phyloP scores from a whole-genome alignment of 495 filamentous ascomycete genomes.

The Aspergillus wentii region DNA sequence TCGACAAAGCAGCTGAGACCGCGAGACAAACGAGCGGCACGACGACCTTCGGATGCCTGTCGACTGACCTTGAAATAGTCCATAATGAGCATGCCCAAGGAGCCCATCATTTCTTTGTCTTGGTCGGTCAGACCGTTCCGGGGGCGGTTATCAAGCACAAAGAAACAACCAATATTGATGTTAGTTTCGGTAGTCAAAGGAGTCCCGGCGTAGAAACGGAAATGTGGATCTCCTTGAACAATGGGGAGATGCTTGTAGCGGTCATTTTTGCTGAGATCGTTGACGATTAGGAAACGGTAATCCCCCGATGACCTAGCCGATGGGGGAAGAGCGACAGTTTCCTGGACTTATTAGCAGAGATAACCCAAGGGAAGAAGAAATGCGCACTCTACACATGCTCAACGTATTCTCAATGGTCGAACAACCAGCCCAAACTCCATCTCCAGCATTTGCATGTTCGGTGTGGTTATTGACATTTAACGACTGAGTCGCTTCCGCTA shows the following conservation, averaged over 20 bases:
- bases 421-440: constrained; percentile 42
- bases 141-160: constrained; percentile 52
- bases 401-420: constrained; percentile 35
- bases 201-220: constrained; percentile 46
- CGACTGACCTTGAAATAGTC: constrained; percentile 56
- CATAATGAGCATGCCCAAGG: constrained; percentile 54
- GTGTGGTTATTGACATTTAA: too few species aligned
- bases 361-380: neutral
- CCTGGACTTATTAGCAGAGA: too few species aligned
- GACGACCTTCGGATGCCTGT: constrained; percentile 51
- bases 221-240: constrained; percentile 35
- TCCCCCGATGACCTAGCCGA: constrained; percentile 22
- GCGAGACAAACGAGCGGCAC: constrained; percentile 54
- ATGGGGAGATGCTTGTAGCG: constrained; percentile 37
- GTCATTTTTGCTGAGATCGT: constrained; percentile 35
- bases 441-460: too few species aligned
- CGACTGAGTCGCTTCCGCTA: constrained; percentile 49
- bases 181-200: constrained; percentile 59
- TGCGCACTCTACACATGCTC: constrained; percentile 40
- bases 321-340: constrained; percentile 30
- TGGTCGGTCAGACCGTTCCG: constrained; percentile 26
- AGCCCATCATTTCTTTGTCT: constrained; percentile 38
- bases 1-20: constrained; percentile 64
- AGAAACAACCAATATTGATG: constrained; percentile 68
- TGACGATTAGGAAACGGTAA: constrained; percentile 30